phyloP scores from a whole-genome alignment of 2,329 filamentous ascomycete genomes.

The Scedosporium dehoogii region DNA sequence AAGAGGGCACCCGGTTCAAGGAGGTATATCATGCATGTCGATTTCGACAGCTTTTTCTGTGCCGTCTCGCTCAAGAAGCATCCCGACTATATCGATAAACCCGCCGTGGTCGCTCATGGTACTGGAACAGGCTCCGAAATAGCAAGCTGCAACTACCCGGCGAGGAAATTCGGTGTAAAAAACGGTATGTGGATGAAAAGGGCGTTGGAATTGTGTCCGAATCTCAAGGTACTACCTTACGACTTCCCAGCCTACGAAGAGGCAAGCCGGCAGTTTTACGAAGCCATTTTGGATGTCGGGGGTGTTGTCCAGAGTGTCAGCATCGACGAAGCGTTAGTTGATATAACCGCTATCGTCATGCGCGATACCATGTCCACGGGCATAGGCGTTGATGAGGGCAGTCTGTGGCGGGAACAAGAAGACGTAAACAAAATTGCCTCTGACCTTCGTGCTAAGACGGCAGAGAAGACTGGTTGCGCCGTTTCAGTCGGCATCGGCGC shows the following conservation, averaged over 20 bases:
- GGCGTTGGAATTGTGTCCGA: conserved; percentile 72
- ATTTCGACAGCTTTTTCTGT: conserved; percentile 98
- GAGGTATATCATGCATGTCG: conserved; percentile 85
- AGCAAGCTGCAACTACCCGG: conserved; percentile 93
- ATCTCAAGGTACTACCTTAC: conserved; percentile 84
- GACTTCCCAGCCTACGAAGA: conserved; percentile 94
- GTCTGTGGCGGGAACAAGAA: conserved; percentile 66
- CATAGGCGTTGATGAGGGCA: conserved; percentile 51
- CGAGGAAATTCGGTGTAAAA: conserved; percentile 75
- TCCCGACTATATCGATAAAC: conserved; percentile 67
- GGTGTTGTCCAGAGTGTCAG: conserved; percentile 92
- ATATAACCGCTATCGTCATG: conserved; percentile 65
- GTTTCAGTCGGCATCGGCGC: conserved; percentile 89
- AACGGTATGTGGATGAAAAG: conserved; percentile 99
- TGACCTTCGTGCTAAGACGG: conserved; percentile 57
- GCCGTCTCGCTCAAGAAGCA: conserved; percentile 74
- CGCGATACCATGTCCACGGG: conserved; percentile 57
- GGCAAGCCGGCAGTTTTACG: conserved; percentile 80
- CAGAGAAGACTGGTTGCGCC: conserved; percentile 66
- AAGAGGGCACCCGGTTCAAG: conserved; percentile 53
- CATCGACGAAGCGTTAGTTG: conserved; percentile 87
- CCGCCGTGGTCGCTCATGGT: conserved; percentile 82
- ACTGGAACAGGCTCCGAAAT: conserved; percentile 83
- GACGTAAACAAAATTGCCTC: conserved; percentile 57
- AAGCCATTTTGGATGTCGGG: conserved; percentile 66